Evolutionary conservation across 305 asterid genomes (phyloP).

Genomic region (Fraxinus sp.): DNA sequence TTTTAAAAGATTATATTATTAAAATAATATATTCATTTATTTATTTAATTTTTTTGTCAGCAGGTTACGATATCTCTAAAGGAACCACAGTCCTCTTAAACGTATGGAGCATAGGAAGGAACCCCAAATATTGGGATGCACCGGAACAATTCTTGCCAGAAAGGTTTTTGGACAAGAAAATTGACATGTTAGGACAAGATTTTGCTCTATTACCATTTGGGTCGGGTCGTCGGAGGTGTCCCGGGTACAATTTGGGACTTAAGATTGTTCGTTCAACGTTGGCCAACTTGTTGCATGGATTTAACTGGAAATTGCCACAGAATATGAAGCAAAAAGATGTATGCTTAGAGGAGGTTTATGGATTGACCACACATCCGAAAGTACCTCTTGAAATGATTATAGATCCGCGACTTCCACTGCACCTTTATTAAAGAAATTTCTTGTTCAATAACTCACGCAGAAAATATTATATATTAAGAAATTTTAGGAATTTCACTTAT

Average conservation of each 20-base stretch:
- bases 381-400: constrained; percentile 16
- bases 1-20: too few relatives aligned
- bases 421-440: constrained; percentile 22
- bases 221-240: constrained; percentile 44
- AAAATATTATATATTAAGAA: neutral
- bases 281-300: constrained; percentile 41
- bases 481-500: neutral
- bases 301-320: constrained; percentile 23
- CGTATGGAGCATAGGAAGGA: constrained; percentile 52
- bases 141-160: constrained; percentile 30
- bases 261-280: constrained; percentile 24
- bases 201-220: constrained; percentile 38
- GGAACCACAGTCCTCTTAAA: constrained; percentile 42
- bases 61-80: constrained; percentile 42
- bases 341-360: constrained; percentile 34
- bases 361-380: constrained; percentile 34
- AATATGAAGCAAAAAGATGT: constrained; percentile 28
- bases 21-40: too few relatives aligned
- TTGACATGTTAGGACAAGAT: constrained; percentile 24
- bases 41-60: neutral
- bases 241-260: constrained; percentile 28
- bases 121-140: constrained; percentile 33
- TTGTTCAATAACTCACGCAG: neutral
- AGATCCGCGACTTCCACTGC: constrained; percentile 28
- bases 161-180: constrained; percentile 27